Base-by-base conservation (phyloP, 2,329 filamentous ascomycete species). In the Aspergillus ibericus region DNA sequence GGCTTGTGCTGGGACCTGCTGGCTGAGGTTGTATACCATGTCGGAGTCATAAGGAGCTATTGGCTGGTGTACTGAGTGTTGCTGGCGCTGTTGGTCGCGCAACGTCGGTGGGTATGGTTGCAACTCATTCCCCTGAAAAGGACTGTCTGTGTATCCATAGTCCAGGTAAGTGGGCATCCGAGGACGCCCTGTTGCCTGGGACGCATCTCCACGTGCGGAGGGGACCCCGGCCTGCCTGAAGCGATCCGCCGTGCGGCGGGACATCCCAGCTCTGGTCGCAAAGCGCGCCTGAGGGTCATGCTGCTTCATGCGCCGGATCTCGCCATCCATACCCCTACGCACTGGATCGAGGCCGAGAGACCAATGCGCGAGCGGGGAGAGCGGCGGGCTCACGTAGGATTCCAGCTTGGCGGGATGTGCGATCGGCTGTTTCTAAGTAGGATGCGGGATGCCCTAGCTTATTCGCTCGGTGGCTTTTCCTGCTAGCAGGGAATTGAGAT, bases 1-100 rank as follows among this genome's bases (percentile, higher is more conserved):
- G 60, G 77, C 88, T 81, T 79, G 85, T 75, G 78, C 80, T 81
- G 77, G 78, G 61, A 79, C 80, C 69, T 86, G 80, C 72, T 88
- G 87, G 71, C 83, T 80, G 69, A 93, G 88, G 78, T 87, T 88
- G 81, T 96, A 96, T 83, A 95, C 88, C 80, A 93, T 86, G 63
- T 85, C 85, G 56, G 85, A 79, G 55, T 87, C 81, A 68, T 86
- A 87, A 64, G 79, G 78, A 55, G 77, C 70, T 68, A 82, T 82
- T 59, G 78, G 75, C 62, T 77, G 76, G 59, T 71, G 74, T 25
- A 60, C 55, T 44, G 53, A 44, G 50, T 53, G 40, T 77, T 84
- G 81, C 65, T 83, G 81, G 61, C 87, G 85, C 65, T 67, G 64
- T 16, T 70, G 71, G 42, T 71, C 68, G 83, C 59, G 81, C 80